Evolutionary conservation across 2,329 filamentous ascomycete genomes (phyloP).

Genomic region (Phaeosphaeriaceae sp.): DNA sequence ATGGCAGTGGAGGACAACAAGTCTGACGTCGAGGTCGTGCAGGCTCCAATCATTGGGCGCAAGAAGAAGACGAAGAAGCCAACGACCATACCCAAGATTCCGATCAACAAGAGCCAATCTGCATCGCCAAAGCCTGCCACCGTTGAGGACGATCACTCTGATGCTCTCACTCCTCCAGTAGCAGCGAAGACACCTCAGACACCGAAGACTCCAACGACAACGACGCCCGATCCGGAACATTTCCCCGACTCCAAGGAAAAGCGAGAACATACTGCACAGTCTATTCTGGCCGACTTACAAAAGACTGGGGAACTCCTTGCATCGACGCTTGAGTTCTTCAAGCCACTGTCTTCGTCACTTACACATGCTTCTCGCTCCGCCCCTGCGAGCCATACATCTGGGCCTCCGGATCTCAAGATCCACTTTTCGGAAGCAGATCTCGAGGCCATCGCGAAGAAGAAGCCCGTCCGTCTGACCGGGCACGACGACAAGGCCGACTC

Average conservation of each 20-base stretch:
- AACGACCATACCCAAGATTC: slow-evolving; percentile 36
- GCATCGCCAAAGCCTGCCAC: slow-evolving; percentile 39
- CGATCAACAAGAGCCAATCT: slow-evolving; percentile 34
- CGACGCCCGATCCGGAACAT: slow-evolving; percentile 29
- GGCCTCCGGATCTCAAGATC: slow-evolving; percentile 46
- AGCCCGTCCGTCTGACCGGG: slow-evolving; percentile 54
- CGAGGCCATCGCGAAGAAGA: slow-evolving; percentile 64
- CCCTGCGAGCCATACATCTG: slow-evolving; percentile 26
- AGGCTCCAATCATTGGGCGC: slow-evolving; percentile 77
- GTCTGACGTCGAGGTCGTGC: slow-evolving; percentile 59
- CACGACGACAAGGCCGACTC: slow-evolving; percentile 54
- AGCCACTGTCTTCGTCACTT: slow-evolving; percentile 47
- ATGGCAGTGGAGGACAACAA: slow-evolving; percentile 55
- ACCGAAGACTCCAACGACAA: slow-evolving; percentile 26
- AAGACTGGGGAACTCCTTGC: slow-evolving; percentile 48
- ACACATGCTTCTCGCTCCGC: slow-evolving; percentile 37
- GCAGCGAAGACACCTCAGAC: slow-evolving; percentile 26
- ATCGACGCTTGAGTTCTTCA: slow-evolving; percentile 53
- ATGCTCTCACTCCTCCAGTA: slow-evolving; percentile 17
- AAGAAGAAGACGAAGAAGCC: slow-evolving; percentile 86
- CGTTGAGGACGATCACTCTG: slow-evolving; percentile 36
- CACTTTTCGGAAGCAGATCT: slow-evolving; percentile 53
- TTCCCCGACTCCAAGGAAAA: slow-evolving; percentile 39
- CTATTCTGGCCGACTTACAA: slow-evolving; percentile 50
- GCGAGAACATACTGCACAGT: slow-evolving; percentile 39